A percentile compares a stretch with the other conserved stretches of the same genome.
These are phyloP conservation scores for Lasiosphaeris hirsuta DNA, from an alignment of 495 filamentous ascomycete species.

Conservation along the genomic window DNA sequence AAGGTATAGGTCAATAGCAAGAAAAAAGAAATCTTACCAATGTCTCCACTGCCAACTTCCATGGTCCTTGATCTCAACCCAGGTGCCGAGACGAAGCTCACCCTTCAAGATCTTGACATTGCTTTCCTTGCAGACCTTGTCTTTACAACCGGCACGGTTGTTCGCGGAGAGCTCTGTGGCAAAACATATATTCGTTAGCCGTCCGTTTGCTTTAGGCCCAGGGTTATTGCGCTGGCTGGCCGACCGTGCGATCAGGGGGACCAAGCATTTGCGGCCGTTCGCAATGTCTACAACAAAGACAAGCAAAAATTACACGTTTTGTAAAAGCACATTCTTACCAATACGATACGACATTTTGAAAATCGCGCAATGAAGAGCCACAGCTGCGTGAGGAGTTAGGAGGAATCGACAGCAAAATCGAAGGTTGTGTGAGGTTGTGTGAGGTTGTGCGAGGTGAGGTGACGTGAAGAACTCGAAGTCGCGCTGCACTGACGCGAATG, in stretches of 20 bases:
- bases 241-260: not conserved
- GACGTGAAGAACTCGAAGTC: too few relatives aligned
- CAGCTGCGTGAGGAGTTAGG: too few relatives aligned
- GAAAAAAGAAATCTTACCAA: constrained; percentile 54
- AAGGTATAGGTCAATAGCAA: not conserved
- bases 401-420: too few relatives aligned
- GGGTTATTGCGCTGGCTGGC: too few relatives aligned
- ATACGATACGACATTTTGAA: constrained; percentile 35
- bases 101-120: constrained; percentile 71
- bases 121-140: constrained; percentile 61
- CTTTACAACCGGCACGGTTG: constrained; percentile 65
- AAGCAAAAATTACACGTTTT: not conserved
- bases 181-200: constrained; percentile 19
- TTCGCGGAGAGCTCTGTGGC: constrained; percentile 56
- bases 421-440: too few relatives aligned
- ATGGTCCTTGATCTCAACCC: constrained; percentile 51
- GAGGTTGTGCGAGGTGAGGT: too few relatives aligned
- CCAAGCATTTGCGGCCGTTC: not conserved
- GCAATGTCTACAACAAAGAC: not conserved
- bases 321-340: constrained; percentile 25
- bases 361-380: too few relatives aligned
- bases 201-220: too few relatives aligned
- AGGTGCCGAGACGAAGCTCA: constrained; percentile 66
- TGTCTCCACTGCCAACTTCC: constrained; percentile 66
- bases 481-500: too few relatives aligned